phyloP scores from a whole-genome alignment of 2,329 filamentous ascomycete genomes.

The Stagonosporopsis chrysanthemi region DNA sequence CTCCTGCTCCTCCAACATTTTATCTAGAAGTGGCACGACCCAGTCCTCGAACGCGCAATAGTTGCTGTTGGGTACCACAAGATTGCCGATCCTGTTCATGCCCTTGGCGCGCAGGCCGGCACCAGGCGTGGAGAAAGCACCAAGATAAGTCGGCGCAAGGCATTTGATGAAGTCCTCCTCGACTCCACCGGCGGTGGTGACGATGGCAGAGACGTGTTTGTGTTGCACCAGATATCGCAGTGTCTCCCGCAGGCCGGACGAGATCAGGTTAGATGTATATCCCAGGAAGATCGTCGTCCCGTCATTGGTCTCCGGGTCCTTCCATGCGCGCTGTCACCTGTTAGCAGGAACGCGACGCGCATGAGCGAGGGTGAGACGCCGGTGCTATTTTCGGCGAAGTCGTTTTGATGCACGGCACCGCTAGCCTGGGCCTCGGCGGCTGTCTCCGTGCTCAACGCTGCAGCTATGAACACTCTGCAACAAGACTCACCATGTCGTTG shows the following conservation, averaged over 20 bases:
- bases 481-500: slow-evolving; percentile 81
- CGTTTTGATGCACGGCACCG: slow-evolving; percentile 37
- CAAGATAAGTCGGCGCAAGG: slow-evolving; percentile 90
- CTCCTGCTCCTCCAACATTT: slow-evolving; percentile 93
- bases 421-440: slow-evolving; percentile 29
- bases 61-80: slow-evolving; percentile 95
- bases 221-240: slow-evolving; percentile 93
- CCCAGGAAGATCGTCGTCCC: slow-evolving; percentile 94
- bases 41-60: slow-evolving; percentile 98
- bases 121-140: slow-evolving; percentile 80
- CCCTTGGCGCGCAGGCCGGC: slow-evolving; percentile 81
- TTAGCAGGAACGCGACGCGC: slow-evolving; percentile 38
- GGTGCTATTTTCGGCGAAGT: slow-evolving; percentile 45
- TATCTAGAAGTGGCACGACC: slow-evolving; percentile 93
- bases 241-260: slow-evolving; percentile 89
- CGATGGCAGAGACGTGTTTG: slow-evolving; percentile 88
- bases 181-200: slow-evolving; percentile 92
- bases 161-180: slow-evolving; percentile 99
- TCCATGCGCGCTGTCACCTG: slow-evolving; percentile 72
- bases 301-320: slow-evolving; percentile 77
- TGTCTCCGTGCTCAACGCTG: slow-evolving; percentile 29
- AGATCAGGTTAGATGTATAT: slow-evolving; percentile 97
- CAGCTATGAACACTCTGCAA: slow-evolving; percentile 20
- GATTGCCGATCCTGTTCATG: slow-evolving; percentile 93
- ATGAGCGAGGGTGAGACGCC: slow-evolving; percentile 24